Base-by-base conservation (phyloP, 768 basidiomycete genomes). In the Boletus subparvulus region DNA sequence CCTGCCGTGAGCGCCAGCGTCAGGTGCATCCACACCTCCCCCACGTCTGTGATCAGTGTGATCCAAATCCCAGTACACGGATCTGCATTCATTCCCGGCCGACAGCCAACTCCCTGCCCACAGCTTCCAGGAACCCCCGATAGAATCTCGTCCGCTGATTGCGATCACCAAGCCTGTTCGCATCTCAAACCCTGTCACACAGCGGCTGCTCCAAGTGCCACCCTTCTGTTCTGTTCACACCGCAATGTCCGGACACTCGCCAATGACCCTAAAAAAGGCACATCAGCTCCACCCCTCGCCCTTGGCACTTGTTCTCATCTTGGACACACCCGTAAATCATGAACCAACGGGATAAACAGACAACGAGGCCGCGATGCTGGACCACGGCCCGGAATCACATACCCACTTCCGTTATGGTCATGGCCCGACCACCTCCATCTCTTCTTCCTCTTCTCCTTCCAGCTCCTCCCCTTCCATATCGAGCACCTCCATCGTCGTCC, bases 391-490 rank as follows among this genome's bases (percentile, higher is more conserved):
- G 39, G 30, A 32, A 32, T 53, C 59, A 60, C 60, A 44, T 47
- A 49, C 55, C 52, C 49, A 36, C 61, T 48, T 47, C 36, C 49
- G 60, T 65, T 32, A 58, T 59, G 55, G 48, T 63, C 54, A 65
- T 51, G 59, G 33, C 56, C 58, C 67, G 54, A 60, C 62, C 51
- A 54, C 59, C 56, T 67, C 70, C 65, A 67, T 61, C 58, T 64
- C 70, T 21, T 21, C 54, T 42, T 73, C 75, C 42, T 73, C 72
- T 9, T 67, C 76, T 54, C 63, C 77, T 68, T 80, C 81, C 68
- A 68, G 68, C 44, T 70, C 72, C 60, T 85, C 84, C 53, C 80
- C 86, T 76, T 90, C 90, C 74, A 92, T 77, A 77, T 92, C 90
- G 64, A 91, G 75, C 44, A 86, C 78, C 74, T 92, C 88, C 79